These are phyloP conservation scores for Hondaea fermentalgiana DNA, from an alignment of 108 stramenopile species.

Conservation along the genomic window DNA sequence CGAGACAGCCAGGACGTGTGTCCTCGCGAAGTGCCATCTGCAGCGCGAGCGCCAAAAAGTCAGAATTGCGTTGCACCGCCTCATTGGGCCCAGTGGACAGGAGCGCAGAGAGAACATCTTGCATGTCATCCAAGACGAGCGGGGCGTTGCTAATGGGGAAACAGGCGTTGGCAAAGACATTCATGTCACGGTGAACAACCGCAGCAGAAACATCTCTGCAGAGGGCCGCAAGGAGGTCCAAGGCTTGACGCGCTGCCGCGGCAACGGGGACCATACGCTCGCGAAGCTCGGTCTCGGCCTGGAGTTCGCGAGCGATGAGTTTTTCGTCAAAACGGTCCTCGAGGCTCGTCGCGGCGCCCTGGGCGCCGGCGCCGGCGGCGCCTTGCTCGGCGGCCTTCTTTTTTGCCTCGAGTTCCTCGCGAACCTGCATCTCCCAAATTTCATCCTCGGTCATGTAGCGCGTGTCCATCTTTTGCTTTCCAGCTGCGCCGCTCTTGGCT, in stretches of 20 bases:
- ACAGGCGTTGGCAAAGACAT: neutral
- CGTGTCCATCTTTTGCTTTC: neutral
- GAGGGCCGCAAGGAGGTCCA: neutral
- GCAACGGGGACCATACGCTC: neutral
- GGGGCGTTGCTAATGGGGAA: neutral
- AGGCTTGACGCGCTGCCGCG: neutral
- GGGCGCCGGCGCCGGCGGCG: neutral
- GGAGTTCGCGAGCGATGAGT: neutral
- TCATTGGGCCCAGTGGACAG: neutral
- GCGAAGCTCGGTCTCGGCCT: neutral
- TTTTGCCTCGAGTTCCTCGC: neutral
- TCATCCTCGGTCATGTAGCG: neutral
- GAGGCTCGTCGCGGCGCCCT: neutral
- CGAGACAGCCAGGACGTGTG: neutral
- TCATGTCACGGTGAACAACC: neutral
- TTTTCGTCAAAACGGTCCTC: neutral
- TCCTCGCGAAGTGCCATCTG: slow-evolving; percentile 6
- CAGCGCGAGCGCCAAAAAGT: neutral
- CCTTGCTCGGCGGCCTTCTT: neutral
- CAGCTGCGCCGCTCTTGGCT: neutral
- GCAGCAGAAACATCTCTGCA: neutral
- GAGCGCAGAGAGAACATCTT: neutral
- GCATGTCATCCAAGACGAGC: neutral
- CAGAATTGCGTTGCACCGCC: neutral
- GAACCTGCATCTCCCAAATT: slow-evolving; percentile 1